Percentiles rank a stretch among this genome's conserved stretches.
Conservation (phyloP, 208 protist genomes). For the Porcisia deanei region DNA sequence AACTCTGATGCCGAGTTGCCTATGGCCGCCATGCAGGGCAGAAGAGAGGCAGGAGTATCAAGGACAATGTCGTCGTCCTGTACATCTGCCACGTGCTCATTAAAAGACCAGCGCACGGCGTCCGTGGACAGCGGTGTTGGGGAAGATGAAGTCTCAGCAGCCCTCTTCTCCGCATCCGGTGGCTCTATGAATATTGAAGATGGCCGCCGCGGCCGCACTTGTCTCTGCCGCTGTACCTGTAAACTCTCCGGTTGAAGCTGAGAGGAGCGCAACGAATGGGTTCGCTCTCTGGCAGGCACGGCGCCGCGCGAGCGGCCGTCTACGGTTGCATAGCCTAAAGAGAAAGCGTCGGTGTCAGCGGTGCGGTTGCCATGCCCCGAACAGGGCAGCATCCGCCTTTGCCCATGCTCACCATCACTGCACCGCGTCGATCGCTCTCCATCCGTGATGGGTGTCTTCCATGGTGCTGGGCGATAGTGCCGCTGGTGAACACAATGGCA, state of each 20-base stretch:
- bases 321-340: not conserved
- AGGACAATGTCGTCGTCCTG: conserved; percentile 62
- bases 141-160: not conserved
- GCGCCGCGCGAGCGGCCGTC: not conserved
- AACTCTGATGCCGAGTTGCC: conserved; percentile 3
- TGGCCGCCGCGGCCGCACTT: not conserved
- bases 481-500: not conserved
- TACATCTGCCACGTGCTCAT: conserved; percentile 10
- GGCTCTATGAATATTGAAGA: not conserved
- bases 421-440: not conserved
- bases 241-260: not conserved
- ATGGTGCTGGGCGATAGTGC: not conserved
- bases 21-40: conserved; percentile 16
- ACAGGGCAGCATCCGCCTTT: not conserved
- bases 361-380: not conserved
- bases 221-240: not conserved
- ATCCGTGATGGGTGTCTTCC: not conserved
- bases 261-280: not conserved
- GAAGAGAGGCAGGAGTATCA: conserved; percentile 37
- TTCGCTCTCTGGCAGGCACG: not conserved
- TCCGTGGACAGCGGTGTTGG: conserved; percentile 1
- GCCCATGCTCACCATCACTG: not conserved
- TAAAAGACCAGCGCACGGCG: conserved; percentile 1
- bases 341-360: not conserved
- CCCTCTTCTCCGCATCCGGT: not conserved